These are phyloP conservation scores for Pachysandra terminalis DNA, from an alignment of 164 flowering plant genomes.

Conservation along the genomic window DNA sequence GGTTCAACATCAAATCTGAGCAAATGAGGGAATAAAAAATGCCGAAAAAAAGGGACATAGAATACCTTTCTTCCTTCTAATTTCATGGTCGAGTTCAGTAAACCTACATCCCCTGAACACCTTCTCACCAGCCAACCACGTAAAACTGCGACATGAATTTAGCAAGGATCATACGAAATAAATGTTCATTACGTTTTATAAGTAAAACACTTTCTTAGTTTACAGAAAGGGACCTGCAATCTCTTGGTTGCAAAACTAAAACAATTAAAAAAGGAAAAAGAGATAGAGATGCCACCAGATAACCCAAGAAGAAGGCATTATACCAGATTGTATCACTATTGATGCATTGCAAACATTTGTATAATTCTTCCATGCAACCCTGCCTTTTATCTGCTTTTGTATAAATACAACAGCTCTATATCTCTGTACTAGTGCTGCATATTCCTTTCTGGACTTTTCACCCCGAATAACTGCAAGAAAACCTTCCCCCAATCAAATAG, in stretches of 20 bases:
- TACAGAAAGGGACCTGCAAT: neutral
- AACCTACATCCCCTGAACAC: slow-evolving; percentile 71
- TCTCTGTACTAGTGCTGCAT: slow-evolving; percentile 38
- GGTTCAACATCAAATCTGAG: neutral
- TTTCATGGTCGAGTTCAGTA: slow-evolving; percentile 29
- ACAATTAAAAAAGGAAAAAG: neutral
- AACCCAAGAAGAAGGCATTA: neutral
- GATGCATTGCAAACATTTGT: slow-evolving; percentile 47
- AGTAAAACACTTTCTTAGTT: neutral
- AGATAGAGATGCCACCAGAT: neutral
- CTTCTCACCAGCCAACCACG: slow-evolving; percentile 97
- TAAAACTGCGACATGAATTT: slow-evolving; percentile 46
- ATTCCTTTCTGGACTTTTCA: slow-evolving; percentile 66
- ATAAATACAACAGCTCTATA: slow-evolving; percentile 75
- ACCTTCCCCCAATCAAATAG: neutral
- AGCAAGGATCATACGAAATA: neutral
- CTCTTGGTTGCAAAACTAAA: slow-evolving; percentile 5
- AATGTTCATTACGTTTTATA: neutral
- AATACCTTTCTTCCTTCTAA: slow-evolving; percentile 55
- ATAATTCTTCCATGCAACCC: slow-evolving; percentile 36
- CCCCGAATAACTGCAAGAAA: slow-evolving; percentile 71
- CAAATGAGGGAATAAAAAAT: neutral
- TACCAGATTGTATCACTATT: slow-evolving; percentile 81
- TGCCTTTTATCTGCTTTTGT: slow-evolving; percentile 60
- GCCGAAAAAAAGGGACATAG: too few species aligned